phyloP scores from a whole-genome alignment of 2,329 filamentous ascomycete genomes.

The Lecanosticta acicola region DNA sequence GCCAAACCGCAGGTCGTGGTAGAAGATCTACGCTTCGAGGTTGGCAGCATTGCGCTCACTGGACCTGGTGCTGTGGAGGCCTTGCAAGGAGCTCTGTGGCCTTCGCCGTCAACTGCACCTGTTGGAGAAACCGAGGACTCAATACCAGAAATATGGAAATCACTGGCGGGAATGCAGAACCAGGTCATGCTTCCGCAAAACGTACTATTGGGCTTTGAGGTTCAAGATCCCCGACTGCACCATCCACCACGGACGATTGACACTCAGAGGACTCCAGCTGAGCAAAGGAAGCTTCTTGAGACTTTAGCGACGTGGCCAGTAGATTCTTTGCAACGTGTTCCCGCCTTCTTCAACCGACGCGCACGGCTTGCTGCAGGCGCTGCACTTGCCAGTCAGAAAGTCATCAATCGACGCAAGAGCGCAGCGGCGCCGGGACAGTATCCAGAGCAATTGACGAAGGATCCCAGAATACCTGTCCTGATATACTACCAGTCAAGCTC shows the following conservation, averaged over 20 bases:
- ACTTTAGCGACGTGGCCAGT: constrained; percentile 62
- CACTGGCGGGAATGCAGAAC: constrained; percentile 57
- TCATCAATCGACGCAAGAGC: constrained; percentile 72
- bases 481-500: constrained; percentile 45
- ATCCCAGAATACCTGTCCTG: constrained; percentile 73
- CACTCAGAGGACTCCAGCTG: constrained; percentile 19
- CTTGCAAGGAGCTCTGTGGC: constrained; percentile 62
- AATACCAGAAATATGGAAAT: constrained; percentile 43
- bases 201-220: constrained; percentile 64
- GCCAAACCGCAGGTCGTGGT: constrained; percentile 58
- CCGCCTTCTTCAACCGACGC: constrained; percentile 61
- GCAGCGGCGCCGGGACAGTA: constrained; percentile 56
- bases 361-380: constrained; percentile 59
- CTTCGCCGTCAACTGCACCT: constrained; percentile 22
- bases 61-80: constrained; percentile 76
- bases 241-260: constrained; percentile 61
- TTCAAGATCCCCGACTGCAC: constrained; percentile 72
- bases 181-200: constrained; percentile 64
- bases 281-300: constrained; percentile 48
- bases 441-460: constrained; percentile 53
- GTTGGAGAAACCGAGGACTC: constrained; percentile 22
- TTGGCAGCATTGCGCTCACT: constrained; percentile 64
- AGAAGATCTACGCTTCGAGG: constrained; percentile 65
- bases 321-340: constrained; percentile 44
- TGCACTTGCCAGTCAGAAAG: constrained; percentile 67